These are phyloP conservation scores for Fimicolochytrium jonesii DNA, from an alignment of 192 early-diverging fungal species.

Conservation along the genomic window DNA sequence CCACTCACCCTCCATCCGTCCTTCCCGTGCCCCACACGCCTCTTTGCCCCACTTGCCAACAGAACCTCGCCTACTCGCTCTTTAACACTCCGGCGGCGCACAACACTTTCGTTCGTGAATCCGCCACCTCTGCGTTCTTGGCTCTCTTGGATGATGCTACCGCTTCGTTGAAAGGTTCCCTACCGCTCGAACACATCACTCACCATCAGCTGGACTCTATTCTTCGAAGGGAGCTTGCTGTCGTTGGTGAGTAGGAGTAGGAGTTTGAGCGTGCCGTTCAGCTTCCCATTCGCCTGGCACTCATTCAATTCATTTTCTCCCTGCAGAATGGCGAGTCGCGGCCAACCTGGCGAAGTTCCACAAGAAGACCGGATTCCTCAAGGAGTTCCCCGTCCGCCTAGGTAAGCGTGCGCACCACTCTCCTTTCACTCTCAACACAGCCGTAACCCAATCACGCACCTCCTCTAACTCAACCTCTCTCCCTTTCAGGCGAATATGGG, in stretches of 20 bases:
- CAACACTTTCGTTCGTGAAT: conserved; percentile 1
- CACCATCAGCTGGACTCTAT: conserved; percentile 18
- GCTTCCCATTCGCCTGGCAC: neutral
- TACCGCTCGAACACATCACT: conserved; percentile 13
- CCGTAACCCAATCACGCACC: no score
- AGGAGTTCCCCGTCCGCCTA: conserved; percentile 9
- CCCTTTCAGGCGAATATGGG: neutral
- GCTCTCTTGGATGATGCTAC: conserved; percentile 11
- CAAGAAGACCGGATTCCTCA: conserved; percentile 5
- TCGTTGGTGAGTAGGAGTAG: neutral
- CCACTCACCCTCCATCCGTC: conserved; percentile 10
- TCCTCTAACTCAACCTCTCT: no score
- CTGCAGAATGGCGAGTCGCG: conserved; percentile 7
- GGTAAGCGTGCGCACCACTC: neutral
- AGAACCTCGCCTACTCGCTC: neutral
- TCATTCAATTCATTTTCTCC: no score
- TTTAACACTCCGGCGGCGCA: conserved; percentile 5
- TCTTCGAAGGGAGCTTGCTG: neutral
- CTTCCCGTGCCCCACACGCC: conserved; percentile 13
- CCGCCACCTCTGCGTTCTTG: conserved; percentile 7
- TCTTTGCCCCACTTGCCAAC: conserved; percentile 7
- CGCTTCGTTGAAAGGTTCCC: neutral
- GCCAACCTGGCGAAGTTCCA: conserved; percentile 11
- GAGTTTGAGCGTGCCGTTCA: no score
- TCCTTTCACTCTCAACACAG: no score